These are phyloP conservation scores for Trichoderma brevicompactum DNA, from an alignment of 2,329 filamentous ascomycete species.

Conservation along the genomic window DNA sequence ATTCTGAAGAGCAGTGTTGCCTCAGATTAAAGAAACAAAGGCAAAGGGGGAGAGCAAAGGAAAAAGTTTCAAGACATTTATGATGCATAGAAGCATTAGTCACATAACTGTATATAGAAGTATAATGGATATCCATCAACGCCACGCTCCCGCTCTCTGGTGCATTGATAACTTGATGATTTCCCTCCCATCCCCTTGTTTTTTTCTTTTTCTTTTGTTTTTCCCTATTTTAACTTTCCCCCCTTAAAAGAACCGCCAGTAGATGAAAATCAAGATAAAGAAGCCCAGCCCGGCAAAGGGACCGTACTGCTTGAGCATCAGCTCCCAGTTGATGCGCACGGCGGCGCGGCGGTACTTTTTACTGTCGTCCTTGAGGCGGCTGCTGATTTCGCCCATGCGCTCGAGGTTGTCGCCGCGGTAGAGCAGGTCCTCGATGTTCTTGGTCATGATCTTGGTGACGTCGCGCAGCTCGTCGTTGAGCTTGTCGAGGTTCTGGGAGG, in stretches of 20 bases:
- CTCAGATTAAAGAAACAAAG: background rate
- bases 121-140: slow-evolving; percentile 30
- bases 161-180: slow-evolving; percentile 18
- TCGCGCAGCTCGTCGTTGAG: slow-evolving; percentile 96
- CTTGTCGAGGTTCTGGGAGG: slow-evolving; percentile 89
- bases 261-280: slow-evolving; percentile 84
- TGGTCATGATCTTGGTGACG: slow-evolving; percentile 99
- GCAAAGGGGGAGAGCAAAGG: background rate
- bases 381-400: slow-evolving; percentile 94
- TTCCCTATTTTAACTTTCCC: background rate
- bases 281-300: slow-evolving; percentile 82
- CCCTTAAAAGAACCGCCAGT: slow-evolving; percentile 85
- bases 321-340: slow-evolving; percentile 96
- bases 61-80: slow-evolving; percentile 15
- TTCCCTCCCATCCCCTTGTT: background rate
- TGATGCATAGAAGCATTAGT: slow-evolving; percentile 27
- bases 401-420: slow-evolving; percentile 94
- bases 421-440: slow-evolving; percentile 97
- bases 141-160: slow-evolving; percentile 27
- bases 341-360: slow-evolving; percentile 93
- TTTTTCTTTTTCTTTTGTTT: background rate
- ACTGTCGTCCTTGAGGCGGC: slow-evolving; percentile 84
- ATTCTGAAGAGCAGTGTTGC: slow-evolving; percentile 15
- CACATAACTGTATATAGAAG: slow-evolving; percentile 35
- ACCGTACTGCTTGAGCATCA: slow-evolving; percentile 94